These are phyloP conservation scores for Sporothrix mexicana DNA, from an alignment of 2,329 filamentous ascomycete genomes.

Conservation along the genomic window DNA sequence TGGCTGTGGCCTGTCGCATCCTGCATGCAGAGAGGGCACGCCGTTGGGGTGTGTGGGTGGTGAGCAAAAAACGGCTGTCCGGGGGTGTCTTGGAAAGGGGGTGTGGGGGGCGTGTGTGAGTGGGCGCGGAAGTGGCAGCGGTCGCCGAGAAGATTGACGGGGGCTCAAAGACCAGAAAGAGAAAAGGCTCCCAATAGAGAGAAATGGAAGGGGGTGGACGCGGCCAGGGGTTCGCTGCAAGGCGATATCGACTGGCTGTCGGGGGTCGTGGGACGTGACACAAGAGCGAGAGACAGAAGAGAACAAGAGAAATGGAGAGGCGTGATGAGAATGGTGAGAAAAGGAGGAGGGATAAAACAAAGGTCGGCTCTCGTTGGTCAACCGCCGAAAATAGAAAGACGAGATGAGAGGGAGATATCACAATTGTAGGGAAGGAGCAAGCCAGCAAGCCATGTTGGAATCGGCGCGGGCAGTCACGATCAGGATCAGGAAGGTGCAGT, in stretches of 20 bases:
- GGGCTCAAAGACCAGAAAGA: slow-evolving; percentile 7
- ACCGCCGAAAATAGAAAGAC: slow-evolving; percentile 7
- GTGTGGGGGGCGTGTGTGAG: slow-evolving; percentile 29
- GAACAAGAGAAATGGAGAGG: background rate
- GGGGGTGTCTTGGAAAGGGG: slow-evolving; percentile 24
- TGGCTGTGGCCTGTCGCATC: slow-evolving; percentile 5
- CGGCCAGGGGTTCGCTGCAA: slow-evolving; percentile 18
- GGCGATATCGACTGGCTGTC: slow-evolving; percentile 27
- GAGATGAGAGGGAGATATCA: slow-evolving; percentile 19
- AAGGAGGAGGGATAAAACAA: background rate
- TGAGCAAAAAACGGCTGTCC: slow-evolving; percentile 22
- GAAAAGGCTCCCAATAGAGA: slow-evolving; percentile 8
- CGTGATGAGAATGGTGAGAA: slow-evolving; percentile 6
- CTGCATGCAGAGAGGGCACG: background rate
- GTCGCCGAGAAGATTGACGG: slow-evolving; percentile 25
- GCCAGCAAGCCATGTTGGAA: background rate
- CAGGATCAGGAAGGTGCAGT: slow-evolving; percentile 15
- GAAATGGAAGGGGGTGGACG: slow-evolving; percentile 29
- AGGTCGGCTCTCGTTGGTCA: background rate
- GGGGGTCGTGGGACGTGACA: slow-evolving; percentile 24
- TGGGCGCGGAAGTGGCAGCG: slow-evolving; percentile 29
- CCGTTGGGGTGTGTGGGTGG: slow-evolving; percentile 14
- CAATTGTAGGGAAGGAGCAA: slow-evolving; percentile 18
- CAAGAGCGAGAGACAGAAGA: background rate
- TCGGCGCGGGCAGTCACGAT: background rate